phyloP scores from a whole-genome alignment of 352 stramenopile genomes.

The Globisporangium parvum region DNA sequence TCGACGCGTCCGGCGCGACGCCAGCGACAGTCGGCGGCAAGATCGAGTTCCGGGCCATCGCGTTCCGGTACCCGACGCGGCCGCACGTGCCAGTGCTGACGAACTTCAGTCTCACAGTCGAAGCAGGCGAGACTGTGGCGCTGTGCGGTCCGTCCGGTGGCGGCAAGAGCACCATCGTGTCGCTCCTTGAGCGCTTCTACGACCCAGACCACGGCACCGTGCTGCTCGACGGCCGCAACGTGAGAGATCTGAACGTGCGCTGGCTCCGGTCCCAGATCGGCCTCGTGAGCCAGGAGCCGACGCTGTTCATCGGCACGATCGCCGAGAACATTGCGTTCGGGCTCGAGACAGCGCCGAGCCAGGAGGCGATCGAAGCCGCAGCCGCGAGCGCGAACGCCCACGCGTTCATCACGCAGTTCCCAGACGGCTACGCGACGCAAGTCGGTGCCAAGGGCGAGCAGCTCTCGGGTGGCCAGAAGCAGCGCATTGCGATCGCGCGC shows the following conservation, averaged over 20 bases:
- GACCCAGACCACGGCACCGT: constrained; percentile 18
- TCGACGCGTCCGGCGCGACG: background rate
- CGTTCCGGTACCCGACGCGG: constrained; percentile 23
- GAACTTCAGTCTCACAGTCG: constrained; percentile 17
- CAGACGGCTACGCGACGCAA: constrained; percentile 83
- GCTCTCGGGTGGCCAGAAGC: constrained; percentile 93
- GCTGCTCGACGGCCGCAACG: constrained; percentile 17
- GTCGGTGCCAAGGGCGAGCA: constrained; percentile 52
- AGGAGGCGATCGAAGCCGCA: constrained; percentile 58
- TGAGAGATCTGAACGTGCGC: constrained; percentile 16
- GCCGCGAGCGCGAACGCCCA: constrained; percentile 81
- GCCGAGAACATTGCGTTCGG: constrained; percentile 53
- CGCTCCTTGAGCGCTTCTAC: constrained; percentile 28
- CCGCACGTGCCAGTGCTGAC: constrained; percentile 14
- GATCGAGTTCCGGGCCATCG: constrained; percentile 17
- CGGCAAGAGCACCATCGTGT: constrained; percentile 26
- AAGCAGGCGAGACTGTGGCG: constrained; percentile 23
- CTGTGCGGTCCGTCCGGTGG: constrained; percentile 19
- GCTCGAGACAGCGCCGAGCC: background rate
- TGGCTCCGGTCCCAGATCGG: constrained; percentile 27
- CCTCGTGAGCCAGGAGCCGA: constrained; percentile 60
- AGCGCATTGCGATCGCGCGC: constrained; percentile 86
- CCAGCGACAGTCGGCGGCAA: constrained; percentile 8
- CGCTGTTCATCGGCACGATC: constrained; percentile 37
- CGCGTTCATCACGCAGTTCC: constrained; percentile 81